Base-by-base conservation (phyloP, 768 basidiomycete species). In the Trichaptum fuscoviolaceum region DNA sequence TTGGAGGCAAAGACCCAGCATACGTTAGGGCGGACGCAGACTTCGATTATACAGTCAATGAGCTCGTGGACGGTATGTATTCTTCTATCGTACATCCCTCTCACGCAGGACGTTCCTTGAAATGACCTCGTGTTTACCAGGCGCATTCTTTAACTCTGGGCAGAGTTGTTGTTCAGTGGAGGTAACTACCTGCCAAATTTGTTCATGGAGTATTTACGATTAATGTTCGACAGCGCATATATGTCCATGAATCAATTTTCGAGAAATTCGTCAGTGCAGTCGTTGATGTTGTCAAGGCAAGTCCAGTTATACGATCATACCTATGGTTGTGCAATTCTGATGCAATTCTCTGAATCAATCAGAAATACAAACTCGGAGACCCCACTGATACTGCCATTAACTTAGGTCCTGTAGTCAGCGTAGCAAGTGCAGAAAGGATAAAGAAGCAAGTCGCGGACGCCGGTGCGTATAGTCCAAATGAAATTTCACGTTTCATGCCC, bases 1-100 rank as follows among this genome's bases (percentile, higher is more conserved):
- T 99, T 18, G 97, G 97, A 1, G 97, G 97, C 0, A 99, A 99
- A 76, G 97, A 99, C 73, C 95, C 97, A 1, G 97, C 96, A 1
- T 99, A 98, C 73, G 95, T 99, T 7, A 81, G 95, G 25, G 78
- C 85, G 1, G 96, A 98, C 75, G 94, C 91, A 0, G 87, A 97
- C 76, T 72, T 97, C 0, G 84, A 86, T 12, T 98, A 91, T 71
- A 90, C 95, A 0, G 89, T 87, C 15, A 83, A 86, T 25, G 90
- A 98, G 71, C 84, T 99, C 2, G 95, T 95, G 1, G 97, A 99
- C 76, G 96, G 95, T 90, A 65, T 62, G 81, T 70, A 18, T 25
- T 63, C 24, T 27, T 10, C 1, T n/a, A 36, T n/a, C 20, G 23
- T 34, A 59, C 42, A 52, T 12, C 3, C 42, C 61, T 18, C 18